Evolutionary conservation across 179 eudicot genomes (phyloP).

Genomic region (Dionaea muscipula): DNA sequence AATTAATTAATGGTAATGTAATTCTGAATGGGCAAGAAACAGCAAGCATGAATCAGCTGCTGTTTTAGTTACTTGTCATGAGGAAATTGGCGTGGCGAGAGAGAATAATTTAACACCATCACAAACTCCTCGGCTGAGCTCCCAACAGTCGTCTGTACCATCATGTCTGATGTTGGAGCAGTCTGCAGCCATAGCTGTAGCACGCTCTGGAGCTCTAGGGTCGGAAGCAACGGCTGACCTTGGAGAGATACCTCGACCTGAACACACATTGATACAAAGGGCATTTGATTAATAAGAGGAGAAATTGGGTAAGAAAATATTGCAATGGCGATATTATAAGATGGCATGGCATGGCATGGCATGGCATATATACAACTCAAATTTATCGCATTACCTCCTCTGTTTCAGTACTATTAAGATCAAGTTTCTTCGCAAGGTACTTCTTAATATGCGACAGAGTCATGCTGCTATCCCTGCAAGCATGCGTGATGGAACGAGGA

Average conservation of each 20-base stretch:
- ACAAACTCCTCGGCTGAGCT: slow-evolving; percentile 38
- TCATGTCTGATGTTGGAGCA: slow-evolving; percentile 12
- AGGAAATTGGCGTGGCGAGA: slow-evolving; percentile 15
- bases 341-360: too few species aligned
- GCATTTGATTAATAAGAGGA: too few species aligned
- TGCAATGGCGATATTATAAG: too few species aligned
- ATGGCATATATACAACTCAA: too few species aligned
- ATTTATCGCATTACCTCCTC: slow-evolving; percentile 28
- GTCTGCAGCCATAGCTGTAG: slow-evolving; percentile 33
- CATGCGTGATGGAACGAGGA: too few species aligned
- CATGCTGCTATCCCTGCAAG: slow-evolving; percentile 56
- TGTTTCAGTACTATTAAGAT: slow-evolving; percentile 50
- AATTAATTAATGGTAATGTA: too few species aligned
- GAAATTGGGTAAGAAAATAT: too few species aligned
- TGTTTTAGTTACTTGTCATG: neutral
- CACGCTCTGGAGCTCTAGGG: slow-evolving; percentile 22
- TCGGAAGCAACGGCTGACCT: slow-evolving; percentile 30
- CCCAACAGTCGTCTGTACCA: slow-evolving; percentile 24
- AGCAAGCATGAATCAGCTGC: neutral
- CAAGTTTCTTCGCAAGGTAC: slow-evolving; percentile 59
- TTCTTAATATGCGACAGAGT: slow-evolving; percentile 63
- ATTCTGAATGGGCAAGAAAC: neutral
- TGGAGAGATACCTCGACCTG: slow-evolving; percentile 32
- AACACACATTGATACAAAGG: too few species aligned
- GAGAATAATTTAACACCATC: slow-evolving; percentile 34